Evolutionary conservation across 2,329 filamentous ascomycete genomes (phyloP), one percentile per base, ranked within the genome.

Genomic region (Colletotrichum sp.): DNA sequence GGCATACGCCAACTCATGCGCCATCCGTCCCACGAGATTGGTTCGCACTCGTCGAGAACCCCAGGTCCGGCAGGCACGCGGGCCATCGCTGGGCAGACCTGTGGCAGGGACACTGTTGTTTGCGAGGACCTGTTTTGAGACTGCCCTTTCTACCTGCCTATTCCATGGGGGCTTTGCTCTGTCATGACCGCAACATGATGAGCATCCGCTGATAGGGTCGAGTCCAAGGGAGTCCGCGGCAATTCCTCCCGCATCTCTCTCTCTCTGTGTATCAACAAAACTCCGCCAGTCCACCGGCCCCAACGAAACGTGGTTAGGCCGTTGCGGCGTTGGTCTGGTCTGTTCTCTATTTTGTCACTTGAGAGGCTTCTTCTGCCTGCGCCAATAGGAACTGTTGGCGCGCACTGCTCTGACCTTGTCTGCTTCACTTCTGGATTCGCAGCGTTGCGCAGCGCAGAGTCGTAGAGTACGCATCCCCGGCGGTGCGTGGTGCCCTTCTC

Each of bases 21-120:
- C 72, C 68, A 58, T 4, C 39, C 39, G 56, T 75, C 56, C 73
- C 73, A 75, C 70, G 64, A 68, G 73, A 75, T 75, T 75, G 73
- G 73, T 73, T 68, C 73, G 55, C 34, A 56, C 27, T 28, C 60
- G 34, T 48, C 34, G 32, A 28, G 22, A 12, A 61, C 18, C 48
- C 67, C 67, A 71, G 69, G 72, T 32, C 67, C 72, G 72, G 52
- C 72, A 71, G 61, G 72, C 72, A 74, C 72, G 65, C 64, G 52
- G 72, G 61, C 39, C 60, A 43, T 27, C 28, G 58, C 15, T 60
- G 27, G 8, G 27, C 34, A 30, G 58, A 34, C 66, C 1, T 27
- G 13, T 61, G 9, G 27, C 58, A 74, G 71, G 71, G 66, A 70
- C 43, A 43, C 7, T 60, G 34, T 70, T 67, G 61, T 66, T 71